Evolutionary conservation across 176 grass and related monocot genomes (phyloP).

Genomic region (Rhynchospora pubera): DNA sequence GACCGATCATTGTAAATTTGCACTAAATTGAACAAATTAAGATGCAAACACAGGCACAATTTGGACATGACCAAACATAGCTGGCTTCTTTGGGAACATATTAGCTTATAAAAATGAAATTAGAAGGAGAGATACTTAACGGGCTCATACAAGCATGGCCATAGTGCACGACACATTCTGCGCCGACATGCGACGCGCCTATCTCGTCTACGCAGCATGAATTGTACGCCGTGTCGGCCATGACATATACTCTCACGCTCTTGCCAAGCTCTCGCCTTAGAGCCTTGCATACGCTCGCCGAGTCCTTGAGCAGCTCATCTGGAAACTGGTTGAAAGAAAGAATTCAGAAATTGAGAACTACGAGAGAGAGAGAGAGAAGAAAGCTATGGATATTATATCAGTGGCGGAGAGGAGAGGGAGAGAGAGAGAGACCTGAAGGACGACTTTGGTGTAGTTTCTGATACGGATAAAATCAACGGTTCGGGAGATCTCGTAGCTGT

Average conservation of each 20-base stretch:
- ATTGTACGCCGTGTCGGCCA: conserved; percentile 88
- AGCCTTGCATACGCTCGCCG: conserved; percentile 30
- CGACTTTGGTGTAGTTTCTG: conserved; percentile 60
- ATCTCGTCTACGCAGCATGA: conserved; percentile 95
- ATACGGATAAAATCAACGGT: conserved; percentile 47
- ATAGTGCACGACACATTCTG: conserved; percentile 82
- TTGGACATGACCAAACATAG: background rate
- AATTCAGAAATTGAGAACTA: background rate
- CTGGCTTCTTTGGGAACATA: too few relatives aligned
- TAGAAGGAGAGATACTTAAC: conserved; percentile 29
- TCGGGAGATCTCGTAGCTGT: conserved; percentile 51
- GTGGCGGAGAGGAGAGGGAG: background rate
- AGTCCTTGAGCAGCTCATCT: conserved; percentile 71
- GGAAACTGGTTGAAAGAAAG: conserved; percentile 45
- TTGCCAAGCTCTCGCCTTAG: conserved; percentile 45
- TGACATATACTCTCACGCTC: conserved; percentile 52
- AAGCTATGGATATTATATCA: background rate
- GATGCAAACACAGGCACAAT: background rate
- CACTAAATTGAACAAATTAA: background rate
- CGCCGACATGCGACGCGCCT: conserved; percentile 72
- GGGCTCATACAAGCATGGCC: conserved; percentile 97
- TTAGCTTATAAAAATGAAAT: background rate
- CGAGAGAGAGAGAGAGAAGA: background rate
- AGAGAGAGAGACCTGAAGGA: conserved; percentile 41
- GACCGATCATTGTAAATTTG: background rate